Evolutionary conservation across 768 basidiomycete species (phyloP), one percentile per base, ranked within the genome.

Genomic region (Lactifluus piperatus): DNA sequence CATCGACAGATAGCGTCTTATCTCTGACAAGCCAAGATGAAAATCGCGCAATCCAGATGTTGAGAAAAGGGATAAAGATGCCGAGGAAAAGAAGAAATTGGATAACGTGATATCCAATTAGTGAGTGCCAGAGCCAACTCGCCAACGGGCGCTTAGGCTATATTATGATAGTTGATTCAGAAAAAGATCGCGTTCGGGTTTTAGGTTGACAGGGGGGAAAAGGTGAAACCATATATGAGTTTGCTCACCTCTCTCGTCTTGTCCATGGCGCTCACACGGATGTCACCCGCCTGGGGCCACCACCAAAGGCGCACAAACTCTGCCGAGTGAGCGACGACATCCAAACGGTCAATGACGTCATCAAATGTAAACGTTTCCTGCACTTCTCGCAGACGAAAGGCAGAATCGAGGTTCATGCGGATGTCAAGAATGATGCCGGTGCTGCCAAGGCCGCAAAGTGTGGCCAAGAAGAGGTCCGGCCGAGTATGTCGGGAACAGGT

Each of bases 301-400:
- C 94, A 99, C 91, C 91, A 97, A 18, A 93, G 78, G 18, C 93
- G 79, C n/a, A 91, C 88, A 69, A 97, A 92, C 71, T 99, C 82
- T 2, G 89, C 84, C n/a, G 83, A 75, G 51, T 65, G 67, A 29
- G 77, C 81, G 51, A 89, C 69, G 3, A 70, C 59, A 57, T 87
- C 81, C n/a, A 91, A 67, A 54, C 77, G 72, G 29, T 71, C 65
- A 54, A 90, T 67, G 62, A 82, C 80, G n/a, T 82, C 74, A 41
- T 83, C 81, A 66, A 94, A 91, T 11, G 74, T 63, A 34, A 81
- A 68, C 14, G 83, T 77, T 58, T 79, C 77, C 64, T 87, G 86
- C 0, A 77, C 71, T 67, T 97, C 93, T 66, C 79, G 81, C 54
- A 99, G 76, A 18, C 85, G 79, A 73, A 94, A 98, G 4, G 85